A percentile compares a stretch with the other conserved stretches of the same genome.
Evolutionary conservation across 139 green algal species (phyloP).

Genomic region (Coelastrella sp.): DNA sequence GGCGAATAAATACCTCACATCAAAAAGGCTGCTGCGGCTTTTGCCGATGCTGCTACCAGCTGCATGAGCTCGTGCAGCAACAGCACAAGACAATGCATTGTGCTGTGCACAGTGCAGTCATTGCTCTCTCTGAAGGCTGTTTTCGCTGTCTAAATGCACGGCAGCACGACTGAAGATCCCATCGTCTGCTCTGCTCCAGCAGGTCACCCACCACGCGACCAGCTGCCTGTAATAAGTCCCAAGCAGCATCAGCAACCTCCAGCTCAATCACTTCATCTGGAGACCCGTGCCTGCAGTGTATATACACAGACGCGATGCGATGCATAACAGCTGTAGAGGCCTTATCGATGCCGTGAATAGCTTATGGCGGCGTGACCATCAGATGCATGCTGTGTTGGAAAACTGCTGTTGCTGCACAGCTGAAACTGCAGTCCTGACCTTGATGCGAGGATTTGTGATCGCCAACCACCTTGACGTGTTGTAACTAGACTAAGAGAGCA

Average conservation of each 20-base stretch:
- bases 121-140: too few species aligned
- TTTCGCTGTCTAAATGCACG: neutral
- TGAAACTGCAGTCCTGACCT: neutral
- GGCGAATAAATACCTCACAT: too few species aligned
- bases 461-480: neutral
- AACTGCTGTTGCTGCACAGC: neutral
- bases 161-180: neutral
- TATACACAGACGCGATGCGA: neutral
- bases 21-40: neutral
- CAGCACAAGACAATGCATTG: too few species aligned
- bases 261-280: neutral
- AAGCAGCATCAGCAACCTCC: neutral
- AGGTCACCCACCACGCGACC: slow-evolving; percentile 15
- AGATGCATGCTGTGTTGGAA: neutral
- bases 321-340: neutral
- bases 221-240: slow-evolving; percentile 5
- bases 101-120: too few species aligned
- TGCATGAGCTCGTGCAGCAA: too few species aligned
- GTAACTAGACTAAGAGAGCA: neutral
- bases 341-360: too few species aligned
- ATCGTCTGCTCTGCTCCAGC: too few species aligned
- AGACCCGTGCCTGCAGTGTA: neutral
- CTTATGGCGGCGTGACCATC: neutral
- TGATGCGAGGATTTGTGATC: neutral
- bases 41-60: neutral